Evolutionary conservation across 2,329 filamentous ascomycete genomes (phyloP).

Genomic region (Bipolaris oryzae): DNA sequence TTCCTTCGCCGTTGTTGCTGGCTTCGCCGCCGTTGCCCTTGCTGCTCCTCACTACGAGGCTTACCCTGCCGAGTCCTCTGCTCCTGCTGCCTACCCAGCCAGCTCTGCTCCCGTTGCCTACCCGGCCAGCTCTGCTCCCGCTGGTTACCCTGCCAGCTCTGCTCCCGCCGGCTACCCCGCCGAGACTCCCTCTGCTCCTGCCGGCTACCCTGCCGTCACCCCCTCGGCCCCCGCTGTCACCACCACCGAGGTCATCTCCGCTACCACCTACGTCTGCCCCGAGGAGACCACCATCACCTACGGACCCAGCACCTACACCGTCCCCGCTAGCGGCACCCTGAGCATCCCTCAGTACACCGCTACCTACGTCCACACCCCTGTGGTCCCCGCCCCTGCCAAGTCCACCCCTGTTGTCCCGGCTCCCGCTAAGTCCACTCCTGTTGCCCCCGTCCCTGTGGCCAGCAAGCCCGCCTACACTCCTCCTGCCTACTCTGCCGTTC

Average conservation of each 20-base stretch:
- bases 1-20: conserved; percentile 44
- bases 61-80: conserved; percentile 8
- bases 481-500: conserved; percentile 16
- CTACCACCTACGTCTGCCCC: conserved; percentile 32
- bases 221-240: conserved; percentile 1
- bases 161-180: not conserved
- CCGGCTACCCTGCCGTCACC: conserved; percentile 1
- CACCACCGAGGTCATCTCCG: conserved; percentile 37
- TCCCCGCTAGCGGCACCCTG: conserved; percentile 42
- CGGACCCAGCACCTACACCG: conserved; percentile 41
- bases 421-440: conserved; percentile 1
- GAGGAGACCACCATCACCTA: conserved; percentile 37
- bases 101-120: conserved; percentile 3
- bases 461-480: conserved; percentile 11
- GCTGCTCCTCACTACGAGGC: conserved; percentile 29
- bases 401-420: conserved; percentile 1
- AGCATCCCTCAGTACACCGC: conserved; percentile 31
- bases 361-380: conserved; percentile 27
- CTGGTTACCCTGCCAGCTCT: conserved; percentile 4
- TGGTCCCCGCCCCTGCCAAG: too few relatives aligned
- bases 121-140: not conserved
- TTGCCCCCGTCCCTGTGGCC: not conserved
- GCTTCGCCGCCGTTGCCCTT: conserved; percentile 37
- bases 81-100: not conserved
- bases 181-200: not conserved